Base-by-base conservation (phyloP, 495 filamentous ascomycete species). In the Staphylotrichum longicolle region DNA sequence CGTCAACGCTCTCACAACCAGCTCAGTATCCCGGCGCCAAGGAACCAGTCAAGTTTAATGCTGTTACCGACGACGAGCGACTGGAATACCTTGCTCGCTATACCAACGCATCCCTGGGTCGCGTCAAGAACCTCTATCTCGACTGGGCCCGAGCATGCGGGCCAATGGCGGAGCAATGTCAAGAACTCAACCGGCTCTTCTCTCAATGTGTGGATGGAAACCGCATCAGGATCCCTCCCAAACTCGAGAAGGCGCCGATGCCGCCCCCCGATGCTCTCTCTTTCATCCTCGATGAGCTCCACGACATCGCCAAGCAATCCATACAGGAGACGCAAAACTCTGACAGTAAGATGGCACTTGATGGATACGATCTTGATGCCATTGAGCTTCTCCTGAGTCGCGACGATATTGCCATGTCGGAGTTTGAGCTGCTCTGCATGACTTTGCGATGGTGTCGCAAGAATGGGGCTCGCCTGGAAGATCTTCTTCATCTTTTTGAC, bases 121-220 rank as follows among this genome's bases (percentile, higher is more conserved):
- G 72, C 35, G 76, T 81, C 7, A 83, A 83, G 62, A 82, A 77
- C 33, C 69, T 83, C 6, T 82, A 75, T 63, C 69, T 83, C 11
- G 75, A 82, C 48, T 83, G 80, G 80, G 79, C 78, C 42, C 70
- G 75, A 45, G 63, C 72, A 2, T 71, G 70, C 34, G 78, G 78
- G 5, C 66, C 80, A 0, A 77, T 82, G 74, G 72, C 74, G 34
- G 55, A 71, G 2, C 68, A 82, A 62, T 82, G 79, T 58, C 80
- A 83, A 62, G 73, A 83, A 59, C 63, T 83, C 20, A 83, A 83
- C 63, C 72, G 80, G 5, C 66, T 83, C n/a, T 82, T 81, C 51
- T 82, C 80, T 3, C 70, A 69, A 56, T 80, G 79, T 52, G 80
- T 83, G 7, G 80, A 82, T 56, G 80, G 79, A 2, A 80, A 82